Evolutionary conservation across 768 basidiomycete species (phyloP).

Genomic region (Termitomyces sp.): DNA sequence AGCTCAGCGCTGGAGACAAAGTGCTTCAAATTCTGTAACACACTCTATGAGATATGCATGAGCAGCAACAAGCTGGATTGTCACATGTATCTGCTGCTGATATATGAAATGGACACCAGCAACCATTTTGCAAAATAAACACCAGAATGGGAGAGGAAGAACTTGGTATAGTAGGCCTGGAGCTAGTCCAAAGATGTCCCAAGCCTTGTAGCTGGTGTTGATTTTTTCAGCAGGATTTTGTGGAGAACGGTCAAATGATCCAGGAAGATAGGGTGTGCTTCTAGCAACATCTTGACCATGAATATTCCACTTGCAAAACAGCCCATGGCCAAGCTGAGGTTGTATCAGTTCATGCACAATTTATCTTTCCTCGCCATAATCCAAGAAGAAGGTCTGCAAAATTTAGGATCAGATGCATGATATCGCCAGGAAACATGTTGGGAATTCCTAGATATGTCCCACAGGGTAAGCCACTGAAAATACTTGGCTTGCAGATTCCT

Average conservation of each 20-base stretch:
- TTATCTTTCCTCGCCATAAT: constrained; percentile 26
- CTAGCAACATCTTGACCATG: constrained; percentile 28
- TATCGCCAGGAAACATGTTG: constrained; percentile 14
- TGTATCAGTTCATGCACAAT: constrained; percentile 13
- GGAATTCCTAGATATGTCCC: too few species aligned
- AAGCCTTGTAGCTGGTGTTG: constrained; percentile 24
- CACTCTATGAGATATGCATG: background rate
- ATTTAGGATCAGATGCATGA: constrained; percentile 38
- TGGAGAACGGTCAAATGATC: constrained; percentile 34
- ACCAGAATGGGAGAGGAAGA: background rate
- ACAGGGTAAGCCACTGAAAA: too few species aligned
- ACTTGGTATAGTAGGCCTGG: background rate
- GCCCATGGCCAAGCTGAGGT: constrained; percentile 23
- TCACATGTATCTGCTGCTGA: background rate
- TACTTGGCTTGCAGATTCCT: too few species aligned
- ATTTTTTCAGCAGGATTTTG: constrained; percentile 36
- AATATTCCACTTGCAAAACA: constrained; percentile 25
- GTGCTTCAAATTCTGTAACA: background rate
- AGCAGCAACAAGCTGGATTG: too few species aligned
- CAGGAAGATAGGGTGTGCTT: constrained; percentile 26
- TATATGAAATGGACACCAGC: background rate
- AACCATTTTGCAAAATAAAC: background rate
- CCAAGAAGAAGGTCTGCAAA: constrained; percentile 27
- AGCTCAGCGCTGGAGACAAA: background rate
- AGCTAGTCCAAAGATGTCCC: background rate